Evolutionary conservation across 192 early-diverging fungal genomes (phyloP), one percentile per base, ranked within the genome.

Genomic region (Pilobolus umbonatus): DNA sequence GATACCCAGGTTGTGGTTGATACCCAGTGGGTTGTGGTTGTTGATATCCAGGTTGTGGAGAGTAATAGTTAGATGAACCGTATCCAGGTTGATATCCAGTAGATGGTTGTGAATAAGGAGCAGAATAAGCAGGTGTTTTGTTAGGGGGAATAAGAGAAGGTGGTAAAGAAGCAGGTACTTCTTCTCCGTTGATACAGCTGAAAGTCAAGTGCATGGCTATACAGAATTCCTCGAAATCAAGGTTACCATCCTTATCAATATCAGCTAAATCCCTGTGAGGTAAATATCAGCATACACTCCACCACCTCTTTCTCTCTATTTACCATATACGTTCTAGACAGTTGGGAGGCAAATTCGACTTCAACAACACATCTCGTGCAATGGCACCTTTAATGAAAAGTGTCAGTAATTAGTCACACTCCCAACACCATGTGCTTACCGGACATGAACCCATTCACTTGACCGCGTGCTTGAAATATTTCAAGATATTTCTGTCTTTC

Each of bases 211-310:
- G 87, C 63, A 87, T 79, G 15, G 89, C 88, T 51, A 91, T 69
- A 62, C 85, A 83, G 64, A 89, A 91, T 70, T 91, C 89, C 60
- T 91, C 89, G 66, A 89, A 83, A 66, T 91, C 89, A 51, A 91
- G 78, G 26, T 79, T 76, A 4, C 89, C 88, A 65, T 91, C 89
- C 50, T 84, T 83, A 71, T 91, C 89, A 49, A 91, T 91, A 53
- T 91, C 89, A 19, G 86, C 81, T 29, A 91, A 78, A 65, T 91
- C 85, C 81, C 80, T 81, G 48, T 61, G 1, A 4, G 10, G 9
- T 12, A 11, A 24, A 46, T 14, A 11, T n/a, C 15, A 43, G 31
- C 32, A 45, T 29, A 21, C 21, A 35, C 38, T 24, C 5, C 14
- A 35, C 35, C 22, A 31, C 17, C 9, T 31, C n/a, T 48, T 53